These are phyloP conservation scores for Leishmania tropica DNA, from an alignment of 208 protist genomes.

Conservation along the genomic window DNA sequence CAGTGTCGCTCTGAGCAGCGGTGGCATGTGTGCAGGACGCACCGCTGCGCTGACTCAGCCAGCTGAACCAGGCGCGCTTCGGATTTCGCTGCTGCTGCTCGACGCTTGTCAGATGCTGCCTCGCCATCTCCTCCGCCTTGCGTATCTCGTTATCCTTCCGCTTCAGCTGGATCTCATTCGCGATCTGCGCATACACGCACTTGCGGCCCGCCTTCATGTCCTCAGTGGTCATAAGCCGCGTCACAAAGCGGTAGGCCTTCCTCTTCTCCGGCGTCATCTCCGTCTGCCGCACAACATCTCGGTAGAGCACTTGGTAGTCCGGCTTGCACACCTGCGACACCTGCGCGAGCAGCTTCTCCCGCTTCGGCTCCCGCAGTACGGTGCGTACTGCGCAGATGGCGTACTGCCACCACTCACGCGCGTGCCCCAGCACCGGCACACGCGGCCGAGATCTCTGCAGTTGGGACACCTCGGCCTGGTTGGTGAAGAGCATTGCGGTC, in stretches of 20 bases:
- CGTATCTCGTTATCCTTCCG: constrained; percentile 71
- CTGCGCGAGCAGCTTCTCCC: constrained; percentile 50
- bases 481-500: constrained; percentile 54
- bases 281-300: constrained; percentile 67
- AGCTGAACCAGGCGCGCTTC: constrained; percentile 57
- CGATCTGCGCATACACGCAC: constrained; percentile 76
- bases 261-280: constrained; percentile 70
- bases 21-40: neutral
- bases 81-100: constrained; percentile 18
- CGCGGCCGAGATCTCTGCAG: constrained; percentile 44
- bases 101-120: constrained; percentile 28
- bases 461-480: constrained; percentile 47
- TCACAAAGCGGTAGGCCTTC: constrained; percentile 70
- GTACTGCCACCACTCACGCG: constrained; percentile 81
- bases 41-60: constrained; percentile 36
- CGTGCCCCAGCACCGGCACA: constrained; percentile 57
- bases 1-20: constrained; percentile 12
- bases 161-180: constrained; percentile 71
- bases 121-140: constrained; percentile 45
- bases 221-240: constrained; percentile 76
- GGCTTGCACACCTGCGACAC: constrained; percentile 64
- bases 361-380: constrained; percentile 41
- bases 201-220: constrained; percentile 80
- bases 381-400: constrained; percentile 53
- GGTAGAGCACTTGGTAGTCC: constrained; percentile 79